phyloP scores from a whole-genome alignment of 768 basidiomycete genomes.

The Mycena olivaceomarginata region DNA sequence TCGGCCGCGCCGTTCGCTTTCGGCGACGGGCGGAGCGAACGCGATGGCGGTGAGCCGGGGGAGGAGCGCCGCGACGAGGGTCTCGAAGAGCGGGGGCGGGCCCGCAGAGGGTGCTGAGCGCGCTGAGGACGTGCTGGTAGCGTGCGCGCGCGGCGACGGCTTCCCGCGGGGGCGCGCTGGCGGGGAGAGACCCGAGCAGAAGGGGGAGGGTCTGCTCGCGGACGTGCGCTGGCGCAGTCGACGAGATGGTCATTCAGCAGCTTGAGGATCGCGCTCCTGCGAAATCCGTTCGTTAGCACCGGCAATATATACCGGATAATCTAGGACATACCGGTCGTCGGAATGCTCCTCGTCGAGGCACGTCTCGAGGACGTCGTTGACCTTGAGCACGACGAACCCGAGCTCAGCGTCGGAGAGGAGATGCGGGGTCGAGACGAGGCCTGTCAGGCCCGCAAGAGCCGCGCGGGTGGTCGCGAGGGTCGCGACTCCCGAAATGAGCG shows the following conservation, averaged over 20 bases:
- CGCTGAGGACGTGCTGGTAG: slow-evolving; percentile 81
- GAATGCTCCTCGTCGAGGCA: slow-evolving; percentile 68
- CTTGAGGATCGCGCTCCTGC: slow-evolving; percentile 76
- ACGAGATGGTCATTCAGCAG: slow-evolving; percentile 79
- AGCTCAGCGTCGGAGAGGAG: slow-evolving; percentile 85
- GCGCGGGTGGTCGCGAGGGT: slow-evolving; percentile 69
- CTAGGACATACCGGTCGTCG: slow-evolving; percentile 68
- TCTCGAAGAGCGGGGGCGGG: slow-evolving; percentile 88
- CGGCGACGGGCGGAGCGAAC: slow-evolving; percentile 12
- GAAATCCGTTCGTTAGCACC: slow-evolving; percentile 17
- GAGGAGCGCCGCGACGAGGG: slow-evolving; percentile 87
- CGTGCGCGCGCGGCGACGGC: slow-evolving; percentile 74
- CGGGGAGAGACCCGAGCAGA: slow-evolving; percentile 86
- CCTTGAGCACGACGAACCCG: slow-evolving; percentile 85
- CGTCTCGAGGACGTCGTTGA: slow-evolving; percentile 80
- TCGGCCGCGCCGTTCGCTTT: slow-evolving; percentile 39
- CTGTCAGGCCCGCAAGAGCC: slow-evolving; percentile 80
- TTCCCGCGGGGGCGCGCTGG: slow-evolving; percentile 73
- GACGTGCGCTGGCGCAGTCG: slow-evolving; percentile 77
- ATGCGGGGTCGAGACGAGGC: slow-evolving; percentile 76
- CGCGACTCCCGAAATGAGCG: slow-evolving; percentile 76
- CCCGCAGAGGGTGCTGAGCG: slow-evolving; percentile 85
- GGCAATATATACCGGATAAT: background rate
- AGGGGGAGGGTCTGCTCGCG: slow-evolving; percentile 86
- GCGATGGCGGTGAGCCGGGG: slow-evolving; percentile 69